Evolutionary conservation across 2,329 filamentous ascomycete genomes (phyloP).

Genomic region (Rachicladosporium sp.): DNA sequence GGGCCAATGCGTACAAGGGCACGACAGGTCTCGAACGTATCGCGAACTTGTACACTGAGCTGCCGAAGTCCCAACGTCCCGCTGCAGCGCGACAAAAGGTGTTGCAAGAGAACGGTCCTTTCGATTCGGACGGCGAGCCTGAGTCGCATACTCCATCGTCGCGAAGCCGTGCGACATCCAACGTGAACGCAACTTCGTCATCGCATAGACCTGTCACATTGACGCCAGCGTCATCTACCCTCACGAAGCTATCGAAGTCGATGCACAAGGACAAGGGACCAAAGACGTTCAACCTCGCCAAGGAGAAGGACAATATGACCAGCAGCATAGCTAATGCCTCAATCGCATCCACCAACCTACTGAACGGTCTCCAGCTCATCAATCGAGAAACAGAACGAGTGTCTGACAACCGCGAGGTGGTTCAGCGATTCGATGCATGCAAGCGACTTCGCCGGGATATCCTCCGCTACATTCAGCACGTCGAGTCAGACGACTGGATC

Average conservation of each 20-base stretch:
- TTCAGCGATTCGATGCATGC: slow-evolving; percentile 71
- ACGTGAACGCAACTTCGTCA: slow-evolving; percentile 7
- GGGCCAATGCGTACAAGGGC: slow-evolving; percentile 70
- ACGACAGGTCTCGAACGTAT: slow-evolving; percentile 70
- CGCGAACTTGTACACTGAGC: slow-evolving; percentile 61
- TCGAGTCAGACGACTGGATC: slow-evolving; percentile 84
- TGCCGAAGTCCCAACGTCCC: slow-evolving; percentile 55
- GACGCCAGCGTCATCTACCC: slow-evolving; percentile 17
- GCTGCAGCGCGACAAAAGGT: slow-evolving; percentile 64
- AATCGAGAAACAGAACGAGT: slow-evolving; percentile 82
- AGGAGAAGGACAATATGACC: slow-evolving; percentile 78
- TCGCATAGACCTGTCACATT: slow-evolving; percentile 20
- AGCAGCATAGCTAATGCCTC: slow-evolving; percentile 79
- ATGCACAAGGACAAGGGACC: slow-evolving; percentile 36
- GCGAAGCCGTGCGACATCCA: slow-evolving; percentile 9
- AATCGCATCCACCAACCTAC: slow-evolving; percentile 79
- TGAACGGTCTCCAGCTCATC: slow-evolving; percentile 77
- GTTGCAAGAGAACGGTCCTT: slow-evolving; percentile 63
- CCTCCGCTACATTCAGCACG: slow-evolving; percentile 80
- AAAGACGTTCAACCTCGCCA: slow-evolving; percentile 67
- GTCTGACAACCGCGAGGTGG: slow-evolving; percentile 66
- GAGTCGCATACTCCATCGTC: background rate
- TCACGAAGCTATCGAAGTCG: slow-evolving; percentile 20
- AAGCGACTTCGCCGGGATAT: slow-evolving; percentile 76
- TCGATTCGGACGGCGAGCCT: slow-evolving; percentile 41